A percentile compares a stretch with the other conserved stretches of the same genome.
Conservation (phyloP, 306 rosid genomes). For the Astragalus membranaceus region DNA sequence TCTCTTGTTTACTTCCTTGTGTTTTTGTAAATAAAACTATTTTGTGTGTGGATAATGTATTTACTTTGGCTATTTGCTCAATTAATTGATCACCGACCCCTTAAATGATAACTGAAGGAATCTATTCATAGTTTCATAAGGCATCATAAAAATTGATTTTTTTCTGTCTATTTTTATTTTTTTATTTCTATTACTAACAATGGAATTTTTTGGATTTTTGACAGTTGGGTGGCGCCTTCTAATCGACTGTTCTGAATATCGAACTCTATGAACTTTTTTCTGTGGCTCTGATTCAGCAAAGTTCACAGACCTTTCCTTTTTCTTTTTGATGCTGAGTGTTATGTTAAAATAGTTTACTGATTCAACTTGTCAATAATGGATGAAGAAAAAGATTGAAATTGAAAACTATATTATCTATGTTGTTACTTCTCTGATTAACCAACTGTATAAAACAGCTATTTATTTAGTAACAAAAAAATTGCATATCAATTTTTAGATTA, state of each 20-base stretch:
- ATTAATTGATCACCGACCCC: not conserved
- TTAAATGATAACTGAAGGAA: not conserved
- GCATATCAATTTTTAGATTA: not conserved
- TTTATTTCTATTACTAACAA: not conserved
- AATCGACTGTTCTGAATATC: slow-evolving; percentile 27
- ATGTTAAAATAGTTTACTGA: slow-evolving; percentile 7
- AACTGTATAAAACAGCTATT: not conserved
- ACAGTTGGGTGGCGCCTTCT: slow-evolving; percentile 86
- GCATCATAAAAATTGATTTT: not conserved
- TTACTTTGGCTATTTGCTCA: not conserved
- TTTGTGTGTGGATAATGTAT: not conserved
- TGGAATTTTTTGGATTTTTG: slow-evolving; percentile 20
- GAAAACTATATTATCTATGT: not conserved
- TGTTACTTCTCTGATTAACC: not conserved
- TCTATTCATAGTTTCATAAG: not conserved
- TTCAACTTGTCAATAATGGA: slow-evolving; percentile 11
- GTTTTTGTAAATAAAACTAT: not conserved
- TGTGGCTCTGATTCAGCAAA: slow-evolving; percentile 13
- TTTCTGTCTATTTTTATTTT: not conserved
- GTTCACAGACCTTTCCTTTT: slow-evolving; percentile 4
- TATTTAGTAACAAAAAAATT: not conserved
- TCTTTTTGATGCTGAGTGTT: not conserved
- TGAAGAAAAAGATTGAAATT: slow-evolving; percentile 7
- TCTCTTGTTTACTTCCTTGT: not conserved
- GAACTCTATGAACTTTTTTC: not conserved